These are phyloP conservation scores for Leucocoprinus leucothites DNA, from an alignment of 768 basidiomycete species.

Conservation along the genomic window DNA sequence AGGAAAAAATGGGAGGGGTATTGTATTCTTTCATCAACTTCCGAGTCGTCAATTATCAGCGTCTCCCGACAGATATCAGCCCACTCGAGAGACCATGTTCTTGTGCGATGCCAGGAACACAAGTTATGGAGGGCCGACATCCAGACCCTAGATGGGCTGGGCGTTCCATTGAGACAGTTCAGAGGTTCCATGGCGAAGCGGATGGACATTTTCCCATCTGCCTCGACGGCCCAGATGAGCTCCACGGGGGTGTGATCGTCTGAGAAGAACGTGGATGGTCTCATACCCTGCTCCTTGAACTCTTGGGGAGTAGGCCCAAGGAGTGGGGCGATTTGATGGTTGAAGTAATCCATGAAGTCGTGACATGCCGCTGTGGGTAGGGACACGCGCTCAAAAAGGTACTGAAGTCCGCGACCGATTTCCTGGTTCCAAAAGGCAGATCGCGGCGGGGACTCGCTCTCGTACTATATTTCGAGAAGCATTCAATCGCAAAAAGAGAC, in stretches of 20 bases:
- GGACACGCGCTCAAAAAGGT: conserved; percentile 11
- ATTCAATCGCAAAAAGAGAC: too few relatives aligned
- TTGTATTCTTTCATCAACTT: background rate
- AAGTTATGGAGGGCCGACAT: conserved; percentile 4
- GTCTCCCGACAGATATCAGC: conserved; percentile 16
- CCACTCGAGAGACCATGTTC: conserved; percentile 16
- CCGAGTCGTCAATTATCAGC: conserved; percentile 9
- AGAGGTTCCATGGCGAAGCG: conserved; percentile 18
- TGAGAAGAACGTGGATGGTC: conserved; percentile 14
- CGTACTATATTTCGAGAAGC: too few relatives aligned
- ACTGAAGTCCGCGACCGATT: conserved; percentile 8
- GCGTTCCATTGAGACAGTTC: conserved; percentile 9
- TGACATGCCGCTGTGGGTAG: background rate
- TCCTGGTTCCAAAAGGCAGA: conserved; percentile 9
- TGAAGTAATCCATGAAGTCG: conserved; percentile 10
- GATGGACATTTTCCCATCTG: conserved; percentile 15
- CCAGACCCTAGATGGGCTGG: conserved; percentile 5
- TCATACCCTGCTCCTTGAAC: background rate
- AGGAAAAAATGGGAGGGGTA: conserved; percentile 16
- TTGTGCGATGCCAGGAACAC: conserved; percentile 9
- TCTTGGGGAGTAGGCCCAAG: conserved; percentile 15
- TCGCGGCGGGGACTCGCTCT: too few relatives aligned
- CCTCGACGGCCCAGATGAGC: conserved; percentile 16
- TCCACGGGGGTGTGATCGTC: conserved; percentile 18
- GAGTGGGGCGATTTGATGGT: conserved; percentile 9